These are phyloP conservation scores for Climacium dendroides DNA, from an alignment of 225 moss, liverwort and hornwort genomes.

Conservation along the genomic window DNA sequence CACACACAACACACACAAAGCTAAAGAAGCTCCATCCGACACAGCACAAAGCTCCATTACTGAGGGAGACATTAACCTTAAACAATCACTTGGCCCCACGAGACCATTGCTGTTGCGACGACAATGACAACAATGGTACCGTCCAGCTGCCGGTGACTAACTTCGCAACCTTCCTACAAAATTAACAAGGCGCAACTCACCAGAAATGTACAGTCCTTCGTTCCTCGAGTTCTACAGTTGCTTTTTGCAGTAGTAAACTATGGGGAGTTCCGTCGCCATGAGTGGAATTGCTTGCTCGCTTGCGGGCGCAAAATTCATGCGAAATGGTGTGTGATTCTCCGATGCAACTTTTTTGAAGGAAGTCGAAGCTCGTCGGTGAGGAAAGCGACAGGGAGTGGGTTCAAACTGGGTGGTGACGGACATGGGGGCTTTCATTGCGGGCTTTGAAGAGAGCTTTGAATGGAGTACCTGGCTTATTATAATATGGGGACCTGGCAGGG, in stretches of 20 bases:
- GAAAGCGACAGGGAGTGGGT: background rate
- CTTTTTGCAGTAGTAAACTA: background rate
- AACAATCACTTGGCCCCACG: background rate
- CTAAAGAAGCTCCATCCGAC: background rate
- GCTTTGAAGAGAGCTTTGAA: background rate
- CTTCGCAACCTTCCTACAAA: background rate
- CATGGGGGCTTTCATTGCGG: background rate
- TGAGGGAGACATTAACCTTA: background rate
- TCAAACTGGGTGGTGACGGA: background rate
- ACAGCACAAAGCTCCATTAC: background rate
- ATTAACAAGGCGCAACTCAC: background rate
- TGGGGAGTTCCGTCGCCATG: no score
- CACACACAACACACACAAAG: background rate
- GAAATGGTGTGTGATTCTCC: background rate
- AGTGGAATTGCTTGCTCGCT: background rate
- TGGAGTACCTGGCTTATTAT: background rate
- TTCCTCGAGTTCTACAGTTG: background rate
- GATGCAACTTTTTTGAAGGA: background rate
- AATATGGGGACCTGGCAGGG: background rate
- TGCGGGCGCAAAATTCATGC: background rate
- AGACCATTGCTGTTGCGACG: background rate
- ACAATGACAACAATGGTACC: background rate
- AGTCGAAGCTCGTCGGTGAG: background rate
- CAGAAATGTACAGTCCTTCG: background rate
- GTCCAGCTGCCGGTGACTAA: background rate